Evolutionary conservation across 345 rosid species (phyloP), one percentile per base, ranked within the genome.

Genomic region (Reutealis trisperma): DNA sequence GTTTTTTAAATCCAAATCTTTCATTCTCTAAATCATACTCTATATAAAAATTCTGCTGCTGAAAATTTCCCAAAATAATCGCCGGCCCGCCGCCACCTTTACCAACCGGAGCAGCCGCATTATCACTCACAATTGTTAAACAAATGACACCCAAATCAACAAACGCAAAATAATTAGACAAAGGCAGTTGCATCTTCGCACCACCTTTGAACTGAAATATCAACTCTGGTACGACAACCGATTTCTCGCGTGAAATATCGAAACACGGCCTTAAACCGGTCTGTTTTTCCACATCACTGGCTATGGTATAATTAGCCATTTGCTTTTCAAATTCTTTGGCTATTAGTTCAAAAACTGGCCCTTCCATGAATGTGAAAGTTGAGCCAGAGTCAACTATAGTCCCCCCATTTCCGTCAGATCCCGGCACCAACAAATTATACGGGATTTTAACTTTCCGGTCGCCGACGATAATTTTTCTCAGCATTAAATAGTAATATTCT

Each of bases 351-450:
- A 78, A 90, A 27, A 89, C 79, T 6, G 90, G 87, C 58, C 82
- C 77, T 41, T 92, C 94, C 97, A 95, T 88, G 91, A 87, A 89
- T 11, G 98, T 93, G 78, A 95, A 88, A 1, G 99, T 95, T 5
- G 98, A 77, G 54, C 99, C 99, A 19, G 99, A 95, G 81, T 95
- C 99, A 45, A 92, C 91, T 19, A 93, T 89, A 27, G 97, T 69
- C 63, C 99, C 99, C 30, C 97, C 97, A 71, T 82, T 88, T 1
- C 98, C 99, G 30, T 90, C 89, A 1, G 85, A 10, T 52, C 91
- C 88, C 5, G 96, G 91, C 11, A 70, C 85, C 76, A 89, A 72
- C 55, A 67, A 89, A 49, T 64, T 86, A 85, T 88, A 86, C 12
- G 99, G 98, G 8, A 92, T 24, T 83, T 87, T 92, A 45, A 86